Evolutionary conservation across 768 basidiomycete genomes (phyloP), one percentile per base, ranked within the genome.

Genomic region (Termitomyces sp.): DNA sequence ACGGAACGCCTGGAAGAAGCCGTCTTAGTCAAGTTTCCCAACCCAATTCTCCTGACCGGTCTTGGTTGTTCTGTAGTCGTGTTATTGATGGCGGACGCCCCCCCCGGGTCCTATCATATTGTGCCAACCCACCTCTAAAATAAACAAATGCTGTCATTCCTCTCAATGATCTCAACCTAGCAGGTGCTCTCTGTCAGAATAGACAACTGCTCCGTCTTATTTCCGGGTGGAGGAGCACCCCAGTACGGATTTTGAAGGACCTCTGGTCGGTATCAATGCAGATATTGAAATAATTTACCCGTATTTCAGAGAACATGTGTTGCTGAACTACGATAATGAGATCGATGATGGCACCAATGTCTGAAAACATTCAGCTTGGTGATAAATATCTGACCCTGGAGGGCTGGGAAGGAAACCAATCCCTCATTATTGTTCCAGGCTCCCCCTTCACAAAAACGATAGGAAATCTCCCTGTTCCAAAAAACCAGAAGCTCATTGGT

Each of bases 261-360:
- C 73, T 61, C 68, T 72, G 24, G 63, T 72, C 9, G 70, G 67
- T 43, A 66, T 83, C 46, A 68, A 76, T 54, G 63, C 68, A 2
- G 61, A 70, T 20, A 72, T 80, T 60, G 79, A 84, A 60, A n/a
- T n/a, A n/a, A n/a, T n/a, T n/a, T n/a, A n/a, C n/a, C n/a, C n/a
- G n/a, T n/a, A n/a, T n/a, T n/a, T n/a, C n/a, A n/a, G n/a, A 72
- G 16, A 47, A 47, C n/a, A 66, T 64, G 24, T 78, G 78, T n/a
- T n/a, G 13, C 66, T 86, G 62, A 83, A 84, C 63, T 76, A 74
- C 60, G 73, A 61, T 9, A 84, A 86, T 56, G 84, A 86, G 63
- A 86, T 63, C 84, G 86, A 62, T 53, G 85, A 86, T 62, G 82
- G 83, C 6, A 74, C 78, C 3, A 83, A 84, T 68, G 73, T 85